These are phyloP conservation scores for Celoporthe dispersa DNA, from an alignment of 2,329 filamentous ascomycete genomes.

Conservation along the genomic window DNA sequence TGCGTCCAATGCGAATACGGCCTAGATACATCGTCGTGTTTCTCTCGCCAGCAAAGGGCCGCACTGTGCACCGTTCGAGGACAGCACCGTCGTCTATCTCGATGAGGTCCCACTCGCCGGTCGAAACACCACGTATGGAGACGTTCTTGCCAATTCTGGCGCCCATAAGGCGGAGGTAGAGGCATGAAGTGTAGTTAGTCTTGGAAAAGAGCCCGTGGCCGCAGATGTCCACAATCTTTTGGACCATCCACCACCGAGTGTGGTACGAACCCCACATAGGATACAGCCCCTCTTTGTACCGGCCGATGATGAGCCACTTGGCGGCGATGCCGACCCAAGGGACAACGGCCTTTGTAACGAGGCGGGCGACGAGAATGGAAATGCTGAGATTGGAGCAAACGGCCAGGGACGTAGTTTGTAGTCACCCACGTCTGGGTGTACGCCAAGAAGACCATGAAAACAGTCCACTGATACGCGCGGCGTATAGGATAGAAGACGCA, in stretches of 20 bases:
- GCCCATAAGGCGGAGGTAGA: conserved; percentile 57
- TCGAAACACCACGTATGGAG: conserved; percentile 46
- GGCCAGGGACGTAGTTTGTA: conserved; percentile 45
- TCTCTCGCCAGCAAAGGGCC: conserved; percentile 59
- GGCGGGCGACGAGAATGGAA: conserved; percentile 48
- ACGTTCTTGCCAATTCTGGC: conserved; percentile 58
- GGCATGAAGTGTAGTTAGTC: conserved; percentile 43
- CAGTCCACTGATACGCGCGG: conserved; percentile 55
- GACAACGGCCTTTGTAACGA: conserved; percentile 44
- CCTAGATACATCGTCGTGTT: conserved; percentile 63
- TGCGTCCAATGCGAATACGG: conserved; percentile 52
- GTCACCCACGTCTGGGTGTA: conserved; percentile 47
- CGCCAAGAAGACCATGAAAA: conserved; percentile 54
- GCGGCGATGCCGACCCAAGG: conserved; percentile 53
- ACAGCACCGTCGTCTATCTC: conserved; percentile 54
- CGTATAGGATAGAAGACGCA: conserved; percentile 54
- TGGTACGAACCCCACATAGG: conserved; percentile 65
- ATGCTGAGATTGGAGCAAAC: conserved; percentile 53
- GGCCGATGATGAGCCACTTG: conserved; percentile 61
- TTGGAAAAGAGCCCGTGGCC: conserved; percentile 52
- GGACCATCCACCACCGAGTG: conserved; percentile 61
- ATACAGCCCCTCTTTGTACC: conserved; percentile 56
- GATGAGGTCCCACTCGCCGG: conserved; percentile 63
- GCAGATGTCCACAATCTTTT: conserved; percentile 55
- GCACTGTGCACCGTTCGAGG: conserved; percentile 52